Evolutionary conservation across 371 early-diverging fungal species (phyloP).

Genomic region (Zancudomyces culisetae): DNA sequence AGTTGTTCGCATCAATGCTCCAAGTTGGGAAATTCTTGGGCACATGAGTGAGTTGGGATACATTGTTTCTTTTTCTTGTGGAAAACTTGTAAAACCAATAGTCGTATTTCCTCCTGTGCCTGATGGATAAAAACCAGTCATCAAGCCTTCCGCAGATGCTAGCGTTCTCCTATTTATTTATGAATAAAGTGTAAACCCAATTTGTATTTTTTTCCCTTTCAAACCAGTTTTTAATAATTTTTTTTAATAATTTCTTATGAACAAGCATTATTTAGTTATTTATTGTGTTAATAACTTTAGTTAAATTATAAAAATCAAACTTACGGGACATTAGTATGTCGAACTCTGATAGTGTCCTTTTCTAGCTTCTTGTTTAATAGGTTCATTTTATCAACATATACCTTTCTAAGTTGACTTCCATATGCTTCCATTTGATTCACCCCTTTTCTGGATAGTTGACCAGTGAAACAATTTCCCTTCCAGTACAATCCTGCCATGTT

Average conservation of each 20-base stretch:
- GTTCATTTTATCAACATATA: constrained; percentile 31
- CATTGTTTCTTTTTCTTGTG: constrained; percentile 29
- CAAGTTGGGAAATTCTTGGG: constrained; percentile 13
- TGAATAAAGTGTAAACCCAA: too few relatives aligned
- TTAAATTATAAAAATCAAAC: neutral
- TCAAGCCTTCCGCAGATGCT: neutral
- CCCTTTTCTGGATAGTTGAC: constrained; percentile 31
- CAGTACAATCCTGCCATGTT: constrained; percentile 1
- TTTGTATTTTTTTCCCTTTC: too few relatives aligned
- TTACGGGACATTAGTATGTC: neutral
- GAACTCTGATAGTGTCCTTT: neutral
- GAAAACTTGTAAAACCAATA: constrained; percentile 24
- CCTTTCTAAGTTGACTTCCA: constrained; percentile 25
- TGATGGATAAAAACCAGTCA: constrained; percentile 7
- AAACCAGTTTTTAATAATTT: too few relatives aligned
- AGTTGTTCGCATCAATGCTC: constrained; percentile 5
- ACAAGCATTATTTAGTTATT: too few relatives aligned
- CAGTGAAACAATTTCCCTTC: constrained; percentile 20
- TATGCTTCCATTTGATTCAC: constrained; percentile 26
- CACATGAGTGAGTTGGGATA: constrained; percentile 24
- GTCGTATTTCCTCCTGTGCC: constrained; percentile 3
- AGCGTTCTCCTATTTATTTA: constrained; percentile 21
- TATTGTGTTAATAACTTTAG: too few relatives aligned
- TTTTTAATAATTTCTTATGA: too few relatives aligned
- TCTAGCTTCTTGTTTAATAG: constrained; percentile 12